Evolutionary conservation across 805 yeast genomes (phyloP).

Genomic region (Wickerhamomyces pijperi): DNA sequence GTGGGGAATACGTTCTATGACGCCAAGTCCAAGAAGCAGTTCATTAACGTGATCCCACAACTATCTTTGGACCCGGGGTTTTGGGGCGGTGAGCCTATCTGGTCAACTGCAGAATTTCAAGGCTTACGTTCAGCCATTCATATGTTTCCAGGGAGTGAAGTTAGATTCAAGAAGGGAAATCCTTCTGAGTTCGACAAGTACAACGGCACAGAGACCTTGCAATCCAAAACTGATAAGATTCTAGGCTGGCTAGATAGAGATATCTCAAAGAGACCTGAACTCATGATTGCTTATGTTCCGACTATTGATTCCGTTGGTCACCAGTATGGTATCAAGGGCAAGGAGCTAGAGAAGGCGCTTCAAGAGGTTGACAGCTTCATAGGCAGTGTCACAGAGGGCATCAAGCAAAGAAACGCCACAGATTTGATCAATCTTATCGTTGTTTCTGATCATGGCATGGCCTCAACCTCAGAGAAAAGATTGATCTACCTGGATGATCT

Average conservation of each 20-base stretch:
- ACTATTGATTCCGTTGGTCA: constrained; percentile 76
- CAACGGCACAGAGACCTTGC: constrained; percentile 51
- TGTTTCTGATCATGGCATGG: constrained; percentile 92
- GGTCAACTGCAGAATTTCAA: constrained; percentile 64
- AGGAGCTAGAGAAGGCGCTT: constrained; percentile 41
- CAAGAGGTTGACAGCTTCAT: constrained; percentile 57
- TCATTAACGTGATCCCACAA: constrained; percentile 49
- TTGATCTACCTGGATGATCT: constrained; percentile 65
- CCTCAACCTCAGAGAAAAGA: constrained; percentile 67
- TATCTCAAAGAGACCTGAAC: constrained; percentile 52
- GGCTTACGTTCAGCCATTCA: constrained; percentile 66
- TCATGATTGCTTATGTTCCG: constrained; percentile 70
- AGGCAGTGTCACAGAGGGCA: constrained; percentile 32
- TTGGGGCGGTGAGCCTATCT: constrained; percentile 90
- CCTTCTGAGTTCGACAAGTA: constrained; percentile 49
- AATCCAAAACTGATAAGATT: constrained; percentile 46
- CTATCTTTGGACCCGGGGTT: constrained; percentile 43
- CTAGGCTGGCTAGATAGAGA: constrained; percentile 58
- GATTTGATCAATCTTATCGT: constrained; percentile 63
- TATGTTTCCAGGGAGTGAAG: constrained; percentile 96
- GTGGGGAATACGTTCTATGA: constrained; percentile 77
- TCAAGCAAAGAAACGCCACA: constrained; percentile 43
- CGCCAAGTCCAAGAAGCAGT: constrained; percentile 39
- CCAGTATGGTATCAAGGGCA: constrained; percentile 55
- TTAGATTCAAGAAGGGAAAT: constrained; percentile 35